Evolutionary conservation across 306 rosid species (phyloP).

Genomic region (Hippophae tibetana): DNA sequence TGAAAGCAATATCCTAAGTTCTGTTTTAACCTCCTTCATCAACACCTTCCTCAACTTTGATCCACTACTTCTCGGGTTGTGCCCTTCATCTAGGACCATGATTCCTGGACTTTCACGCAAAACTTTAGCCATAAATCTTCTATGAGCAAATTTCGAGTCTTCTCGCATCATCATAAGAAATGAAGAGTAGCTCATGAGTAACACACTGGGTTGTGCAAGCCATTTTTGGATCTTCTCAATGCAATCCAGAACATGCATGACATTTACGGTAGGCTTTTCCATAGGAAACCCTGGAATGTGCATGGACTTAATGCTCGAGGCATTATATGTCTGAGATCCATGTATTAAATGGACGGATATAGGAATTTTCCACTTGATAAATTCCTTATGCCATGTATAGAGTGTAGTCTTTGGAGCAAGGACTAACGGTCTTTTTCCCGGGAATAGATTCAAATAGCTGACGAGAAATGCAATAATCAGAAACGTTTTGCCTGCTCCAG

Average conservation of each 20-base stretch:
- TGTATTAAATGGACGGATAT: constrained; percentile 72
- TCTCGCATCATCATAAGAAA: constrained; percentile 78
- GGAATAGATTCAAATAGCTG: constrained; percentile 72
- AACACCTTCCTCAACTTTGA: constrained; percentile 77
- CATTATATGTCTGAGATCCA: constrained; percentile 44
- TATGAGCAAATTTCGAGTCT: constrained; percentile 59
- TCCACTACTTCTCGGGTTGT: constrained; percentile 89
- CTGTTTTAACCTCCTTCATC: constrained; percentile 90
- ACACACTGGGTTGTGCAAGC: constrained; percentile 88
- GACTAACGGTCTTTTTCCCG: constrained; percentile 62
- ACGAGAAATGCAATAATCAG: constrained; percentile 67
- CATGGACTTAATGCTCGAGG: constrained; percentile 25
- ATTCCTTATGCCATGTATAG: constrained; percentile 82
- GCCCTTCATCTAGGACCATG: constrained; percentile 87
- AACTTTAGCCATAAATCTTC: constrained; percentile 80
- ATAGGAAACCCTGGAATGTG: constrained; percentile 39
- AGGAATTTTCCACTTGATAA: constrained; percentile 70
- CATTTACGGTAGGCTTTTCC: constrained; percentile 45
- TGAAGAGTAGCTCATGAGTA: constrained; percentile 88
- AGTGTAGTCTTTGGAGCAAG: constrained; percentile 90
- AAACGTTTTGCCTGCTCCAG: constrained; percentile 87
- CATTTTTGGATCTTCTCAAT: constrained; percentile 64
- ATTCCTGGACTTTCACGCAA: constrained; percentile 84
- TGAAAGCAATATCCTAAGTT: constrained; percentile 69
- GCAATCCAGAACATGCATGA: constrained; percentile 70